Base-by-base conservation (phyloP, 139 green algal species). In the Mesotaenium endlicherianum region DNA sequence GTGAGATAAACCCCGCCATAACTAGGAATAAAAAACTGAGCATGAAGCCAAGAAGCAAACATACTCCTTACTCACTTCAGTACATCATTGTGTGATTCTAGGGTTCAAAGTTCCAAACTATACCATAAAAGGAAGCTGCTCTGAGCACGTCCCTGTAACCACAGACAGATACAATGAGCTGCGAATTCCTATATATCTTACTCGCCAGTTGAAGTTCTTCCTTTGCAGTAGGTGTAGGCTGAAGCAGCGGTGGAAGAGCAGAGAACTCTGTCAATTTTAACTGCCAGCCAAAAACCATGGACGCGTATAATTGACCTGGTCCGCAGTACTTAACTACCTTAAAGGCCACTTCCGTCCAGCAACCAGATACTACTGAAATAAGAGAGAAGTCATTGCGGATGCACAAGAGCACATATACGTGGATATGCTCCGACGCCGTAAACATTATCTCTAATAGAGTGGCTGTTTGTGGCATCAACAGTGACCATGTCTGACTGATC, bases 201-300 rank as follows among this genome's bases (percentile, higher is more conserved):
- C 81, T 42, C 38, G 81, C 81, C 40, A 87, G 55, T 0, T 78
- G 39, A 44, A 87, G 81, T 77, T 87, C 81, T 47, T 85, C 20
- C 42, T 86, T 30, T 16, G 81, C 74, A 49, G 75, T 87, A 17
- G 74, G 14, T 26, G 81, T 67, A 36, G 41, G 30, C 43, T 87
- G 26, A 44, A 75, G 88, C 34, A 87, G 53, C 45, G 81, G 81
- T 75, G 81, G 81, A 41, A 87, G 76, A 2, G 81, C 17, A 36
- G 75, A 41, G 36, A 87, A 87, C 59, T 87, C 39, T 38, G 81
- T 87, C n/a, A 87, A 34, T 44, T 85, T 84, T 20, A 87, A 39
- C 81, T 87, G 76, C 74, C 36, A 31, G n/a, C n/a, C n/a, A n/a
- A n/a, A n/a, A n/a, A n/a, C n/a, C n/a, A n/a, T n/a, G n/a, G n/a